Evolutionary conservation across 306 rosid genomes (phyloP).

Genomic region (Corylus heterophylla): DNA sequence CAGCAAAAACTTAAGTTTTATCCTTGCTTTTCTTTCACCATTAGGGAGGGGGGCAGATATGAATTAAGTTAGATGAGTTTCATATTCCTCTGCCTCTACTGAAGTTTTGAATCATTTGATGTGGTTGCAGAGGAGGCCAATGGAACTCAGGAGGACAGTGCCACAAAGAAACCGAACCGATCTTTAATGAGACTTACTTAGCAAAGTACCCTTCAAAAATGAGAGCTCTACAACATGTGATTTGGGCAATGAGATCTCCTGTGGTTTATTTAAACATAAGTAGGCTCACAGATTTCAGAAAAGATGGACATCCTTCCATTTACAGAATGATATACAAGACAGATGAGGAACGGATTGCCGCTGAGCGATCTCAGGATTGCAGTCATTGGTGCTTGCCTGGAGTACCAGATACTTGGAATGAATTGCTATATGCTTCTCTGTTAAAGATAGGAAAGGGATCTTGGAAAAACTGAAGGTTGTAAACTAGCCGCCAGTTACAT

Average conservation of each 20-base stretch:
- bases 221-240: constrained; percentile 72
- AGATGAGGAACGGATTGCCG: constrained; percentile 33
- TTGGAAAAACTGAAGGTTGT: constrained; percentile 23
- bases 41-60: neutral
- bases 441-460: constrained; percentile 33
- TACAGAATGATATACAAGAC: constrained; percentile 55
- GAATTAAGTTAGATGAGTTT: neutral
- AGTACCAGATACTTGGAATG: constrained; percentile 71
- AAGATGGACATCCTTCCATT: constrained; percentile 90
- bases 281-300: constrained; percentile 82
- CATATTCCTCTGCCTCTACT: neutral
- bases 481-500: neutral
- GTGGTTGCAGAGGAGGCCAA: constrained; percentile 78
- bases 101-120: constrained; percentile 12
- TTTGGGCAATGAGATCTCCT: constrained; percentile 68
- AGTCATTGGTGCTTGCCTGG: constrained; percentile 77
- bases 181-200: constrained; percentile 50
- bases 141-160: constrained; percentile 99
- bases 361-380: constrained; percentile 53
- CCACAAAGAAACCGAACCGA: constrained; percentile 76
- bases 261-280: constrained; percentile 76
- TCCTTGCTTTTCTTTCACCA: neutral
- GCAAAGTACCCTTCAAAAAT: constrained; percentile 73
- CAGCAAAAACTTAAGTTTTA: neutral
- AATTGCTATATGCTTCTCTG: constrained; percentile 49